Percentiles rank a stretch among this genome's conserved stretches.
phyloP scores from a whole-genome alignment of 1,284 basidiomycete species.

The Macrocystidia cucumis region DNA sequence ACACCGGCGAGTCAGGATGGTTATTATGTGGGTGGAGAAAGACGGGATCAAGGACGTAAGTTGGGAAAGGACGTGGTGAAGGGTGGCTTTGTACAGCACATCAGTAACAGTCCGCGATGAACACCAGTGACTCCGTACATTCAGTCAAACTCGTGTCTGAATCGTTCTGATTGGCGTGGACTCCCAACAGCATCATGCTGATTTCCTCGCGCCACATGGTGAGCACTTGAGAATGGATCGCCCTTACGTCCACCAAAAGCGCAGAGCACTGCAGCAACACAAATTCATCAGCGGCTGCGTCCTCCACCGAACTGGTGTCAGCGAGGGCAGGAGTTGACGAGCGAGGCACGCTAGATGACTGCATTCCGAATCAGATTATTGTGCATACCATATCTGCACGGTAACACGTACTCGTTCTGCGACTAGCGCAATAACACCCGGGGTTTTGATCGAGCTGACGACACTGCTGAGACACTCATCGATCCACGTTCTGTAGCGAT shows the following conservation, averaged over 20 bases:
- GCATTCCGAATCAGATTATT: too few species aligned
- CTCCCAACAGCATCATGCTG: constrained; percentile 47
- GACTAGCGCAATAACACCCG: constrained; percentile 6
- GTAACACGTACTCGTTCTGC: constrained; percentile 19
- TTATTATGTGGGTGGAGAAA: constrained; percentile 59
- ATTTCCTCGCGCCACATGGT: constrained; percentile 66
- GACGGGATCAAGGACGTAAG: constrained; percentile 43
- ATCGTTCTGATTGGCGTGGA: constrained; percentile 26
- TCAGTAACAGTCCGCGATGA: not conserved
- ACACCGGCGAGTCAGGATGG: constrained; percentile 70
- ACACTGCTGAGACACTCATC: constrained; percentile 29
- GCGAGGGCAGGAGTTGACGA: constrained; percentile 41
- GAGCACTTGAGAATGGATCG: constrained; percentile 40
- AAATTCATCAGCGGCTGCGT: constrained; percentile 50
- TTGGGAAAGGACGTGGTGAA: constrained; percentile 41
- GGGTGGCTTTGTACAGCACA: constrained; percentile 35
- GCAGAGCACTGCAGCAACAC: constrained; percentile 54
- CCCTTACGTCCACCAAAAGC: constrained; percentile 56
- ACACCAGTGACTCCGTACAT: constrained; percentile 30
- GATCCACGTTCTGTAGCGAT: constrained; percentile 73
- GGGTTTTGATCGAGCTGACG: constrained; percentile 8
- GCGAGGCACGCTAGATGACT: too few species aligned
- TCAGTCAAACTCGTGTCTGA: constrained; percentile 31
- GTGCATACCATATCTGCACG: too few species aligned
- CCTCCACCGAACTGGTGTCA: constrained; percentile 48